phyloP scores from a whole-genome alignment of 805 yeast genomes.

The Myxozyma nipponensis region DNA sequence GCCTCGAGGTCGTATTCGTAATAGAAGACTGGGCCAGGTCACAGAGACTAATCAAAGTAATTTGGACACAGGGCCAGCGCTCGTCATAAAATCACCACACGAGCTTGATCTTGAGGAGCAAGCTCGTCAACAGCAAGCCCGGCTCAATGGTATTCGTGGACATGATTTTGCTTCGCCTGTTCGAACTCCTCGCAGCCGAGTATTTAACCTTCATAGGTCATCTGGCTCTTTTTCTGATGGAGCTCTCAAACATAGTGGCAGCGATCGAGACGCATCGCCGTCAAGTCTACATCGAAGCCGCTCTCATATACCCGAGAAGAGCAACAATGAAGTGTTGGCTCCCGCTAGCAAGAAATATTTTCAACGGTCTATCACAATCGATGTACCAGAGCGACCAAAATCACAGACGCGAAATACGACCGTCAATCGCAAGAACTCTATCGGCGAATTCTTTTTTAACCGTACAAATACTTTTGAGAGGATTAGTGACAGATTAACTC shows the following conservation, averaged over 20 bases:
- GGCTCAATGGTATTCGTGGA: constrained; percentile 32
- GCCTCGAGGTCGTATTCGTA: constrained; percentile 29
- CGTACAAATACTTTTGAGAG: constrained; percentile 18
- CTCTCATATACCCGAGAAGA: not conserved
- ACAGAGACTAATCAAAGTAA: constrained; percentile 46
- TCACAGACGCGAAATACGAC: constrained; percentile 3
- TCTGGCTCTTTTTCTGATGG: constrained; percentile 2
- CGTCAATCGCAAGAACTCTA: constrained; percentile 1
- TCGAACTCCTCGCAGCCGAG: constrained; percentile 6
- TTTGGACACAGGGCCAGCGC: constrained; percentile 71
- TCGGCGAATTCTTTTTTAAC: constrained; percentile 10
- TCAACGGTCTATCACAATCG: constrained; percentile 50
- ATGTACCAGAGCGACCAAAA: constrained; percentile 32
- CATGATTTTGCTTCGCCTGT: constrained; percentile 22
- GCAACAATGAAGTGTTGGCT: constrained; percentile 5
- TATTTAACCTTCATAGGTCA: not conserved
- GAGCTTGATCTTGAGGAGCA: constrained; percentile 41
- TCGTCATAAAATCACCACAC: constrained; percentile 73
- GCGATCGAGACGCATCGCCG: not conserved
- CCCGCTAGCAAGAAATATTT: not conserved
- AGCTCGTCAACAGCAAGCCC: constrained; percentile 18
- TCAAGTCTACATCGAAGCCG: not conserved
- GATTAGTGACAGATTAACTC: constrained; percentile 16
- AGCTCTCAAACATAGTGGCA: not conserved
- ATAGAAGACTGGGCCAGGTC: constrained; percentile 59